Percentiles rank a stretch among this genome's conserved stretches.
phyloP scores from a whole-genome alignment of 228 moss, liverwort and hornwort genomes.

The Sphagnum fallax region DNA sequence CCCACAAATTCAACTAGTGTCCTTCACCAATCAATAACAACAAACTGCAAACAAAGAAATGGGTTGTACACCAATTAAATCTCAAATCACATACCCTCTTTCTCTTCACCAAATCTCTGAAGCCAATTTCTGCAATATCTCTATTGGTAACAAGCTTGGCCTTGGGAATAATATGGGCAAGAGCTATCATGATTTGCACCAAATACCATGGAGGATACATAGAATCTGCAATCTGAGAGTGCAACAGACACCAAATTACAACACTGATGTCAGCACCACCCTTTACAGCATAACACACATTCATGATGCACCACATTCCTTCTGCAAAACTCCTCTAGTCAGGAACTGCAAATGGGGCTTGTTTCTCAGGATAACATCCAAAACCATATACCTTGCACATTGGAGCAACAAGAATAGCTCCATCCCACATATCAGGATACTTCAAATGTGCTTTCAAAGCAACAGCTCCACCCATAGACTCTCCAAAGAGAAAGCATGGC shows the following conservation, averaged over 20 bases:
- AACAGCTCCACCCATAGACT: conserved; percentile 98
- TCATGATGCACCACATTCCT: no score
- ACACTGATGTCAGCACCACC: no score
- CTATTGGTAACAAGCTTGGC: conserved; percentile 79
- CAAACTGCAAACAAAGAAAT: no score
- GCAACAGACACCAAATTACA: no score
- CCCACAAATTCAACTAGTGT: no score
- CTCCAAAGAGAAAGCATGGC: conserved; percentile 70
- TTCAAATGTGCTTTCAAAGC: conserved; percentile 75
- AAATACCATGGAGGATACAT: conserved; percentile 84
- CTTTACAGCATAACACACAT: no score
- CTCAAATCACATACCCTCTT: conserved; percentile 11
- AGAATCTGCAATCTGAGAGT: conserved; percentile 59
- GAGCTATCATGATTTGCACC: conserved; percentile 55
- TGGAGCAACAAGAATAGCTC: conserved; percentile 86
- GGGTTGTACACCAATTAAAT: no score
- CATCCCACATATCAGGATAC: conserved; percentile 56
- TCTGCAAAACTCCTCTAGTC: no score
- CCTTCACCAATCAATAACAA: no score
- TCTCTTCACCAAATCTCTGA: conserved; percentile 61
- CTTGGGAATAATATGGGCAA: conserved; percentile 67
- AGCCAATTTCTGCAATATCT: conserved; percentile 77
- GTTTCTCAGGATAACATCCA: no score
- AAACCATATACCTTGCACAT: conserved; percentile 69
- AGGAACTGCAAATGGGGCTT: no score